Conservation (phyloP, 192 early-diverging fungal genomes). For the Geosiphon pyriformis region DNA sequence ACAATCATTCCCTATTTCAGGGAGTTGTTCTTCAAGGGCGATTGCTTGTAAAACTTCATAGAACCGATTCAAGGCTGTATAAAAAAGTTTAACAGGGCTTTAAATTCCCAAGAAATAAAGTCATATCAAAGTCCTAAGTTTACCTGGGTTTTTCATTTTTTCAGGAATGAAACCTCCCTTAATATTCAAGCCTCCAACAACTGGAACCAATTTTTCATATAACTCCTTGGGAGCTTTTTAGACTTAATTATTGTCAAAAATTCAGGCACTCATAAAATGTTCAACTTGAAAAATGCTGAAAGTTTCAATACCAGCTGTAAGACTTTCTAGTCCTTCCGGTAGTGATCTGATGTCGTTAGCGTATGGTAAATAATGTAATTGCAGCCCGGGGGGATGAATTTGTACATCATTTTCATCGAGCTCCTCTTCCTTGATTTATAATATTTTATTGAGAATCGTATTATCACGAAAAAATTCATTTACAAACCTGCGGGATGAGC, state of each 20-base stretch:
- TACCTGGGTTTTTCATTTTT: slow-evolving; percentile 41
- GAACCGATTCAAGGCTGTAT: slow-evolving; percentile 36
- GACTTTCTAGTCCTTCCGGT: slow-evolving; percentile 28
- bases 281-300: background rate
- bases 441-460: background rate
- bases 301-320: slow-evolving; percentile 19
- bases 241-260: background rate
- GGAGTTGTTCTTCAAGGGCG: slow-evolving; percentile 35
- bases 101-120: background rate
- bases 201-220: slow-evolving; percentile 29
- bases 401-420: slow-evolving; percentile 41
- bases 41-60: slow-evolving; percentile 36
- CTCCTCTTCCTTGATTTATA: slow-evolving; percentile 37
- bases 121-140: background rate
- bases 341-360: slow-evolving; percentile 65
- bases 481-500: slow-evolving; percentile 60
- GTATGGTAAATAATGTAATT: slow-evolving; percentile 64
- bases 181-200: slow-evolving; percentile 36
- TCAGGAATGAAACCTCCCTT: slow-evolving; percentile 37
- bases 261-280: background rate
- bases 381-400: slow-evolving; percentile 58
- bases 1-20: background rate
- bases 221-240: slow-evolving; percentile 32
- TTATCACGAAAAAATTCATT: background rate
- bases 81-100: background rate